phyloP scores from a whole-genome alignment of 2,329 filamentous ascomycete genomes.

The Diplodia mutila region DNA sequence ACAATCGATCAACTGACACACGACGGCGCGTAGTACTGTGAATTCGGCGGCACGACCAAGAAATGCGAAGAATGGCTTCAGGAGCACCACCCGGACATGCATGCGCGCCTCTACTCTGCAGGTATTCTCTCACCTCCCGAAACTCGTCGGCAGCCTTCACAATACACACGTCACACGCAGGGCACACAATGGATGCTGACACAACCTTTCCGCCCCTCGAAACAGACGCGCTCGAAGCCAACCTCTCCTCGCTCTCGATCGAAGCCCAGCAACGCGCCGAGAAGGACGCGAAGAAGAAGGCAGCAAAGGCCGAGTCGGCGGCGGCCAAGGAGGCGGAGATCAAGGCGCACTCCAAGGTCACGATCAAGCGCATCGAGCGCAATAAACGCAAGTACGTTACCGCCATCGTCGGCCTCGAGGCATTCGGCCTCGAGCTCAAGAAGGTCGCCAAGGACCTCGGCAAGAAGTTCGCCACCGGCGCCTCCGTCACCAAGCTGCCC shows the following conservation, averaged over 20 bases:
- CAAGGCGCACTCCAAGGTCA: slow-evolving; percentile 79
- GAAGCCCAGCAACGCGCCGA: slow-evolving; percentile 93
- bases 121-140: slow-evolving; percentile 55
- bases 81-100: slow-evolving; percentile 72
- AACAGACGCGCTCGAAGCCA: slow-evolving; percentile 71
- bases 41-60: slow-evolving; percentile 94
- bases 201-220: not conserved
- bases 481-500: slow-evolving; percentile 85
- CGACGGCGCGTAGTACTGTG: slow-evolving; percentile 75
- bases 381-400: slow-evolving; percentile 99
- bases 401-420: slow-evolving; percentile 85
- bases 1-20: not conserved
- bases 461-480: slow-evolving; percentile 97
- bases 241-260: slow-evolving; percentile 82
- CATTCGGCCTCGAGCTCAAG: slow-evolving; percentile 89
- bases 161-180: not conserved
- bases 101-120: slow-evolving; percentile 80
- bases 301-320: slow-evolving; percentile 85
- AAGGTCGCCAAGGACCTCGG: slow-evolving; percentile 96
- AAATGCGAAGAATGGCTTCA: slow-evolving; percentile 98
- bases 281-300: slow-evolving; percentile 96
- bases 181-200: not conserved
- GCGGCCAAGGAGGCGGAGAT: slow-evolving; percentile 83
- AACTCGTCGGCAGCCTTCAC: not conserved
- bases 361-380: slow-evolving; percentile 95